phyloP scores from a whole-genome alignment of 306 rosid species.

The Dalbergia cochinchinensis region DNA sequence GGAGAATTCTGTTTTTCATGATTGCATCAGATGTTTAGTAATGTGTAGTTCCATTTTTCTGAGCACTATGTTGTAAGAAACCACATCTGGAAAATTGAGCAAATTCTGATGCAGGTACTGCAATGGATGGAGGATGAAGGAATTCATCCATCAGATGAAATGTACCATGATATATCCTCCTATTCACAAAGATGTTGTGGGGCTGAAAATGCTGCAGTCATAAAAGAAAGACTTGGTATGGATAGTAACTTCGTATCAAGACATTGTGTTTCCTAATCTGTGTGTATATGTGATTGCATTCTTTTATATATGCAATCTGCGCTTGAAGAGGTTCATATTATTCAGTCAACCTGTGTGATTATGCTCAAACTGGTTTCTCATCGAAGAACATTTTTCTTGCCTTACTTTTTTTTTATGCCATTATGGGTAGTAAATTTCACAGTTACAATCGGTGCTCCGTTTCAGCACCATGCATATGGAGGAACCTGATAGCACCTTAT shows the following conservation, averaged over 20 bases:
- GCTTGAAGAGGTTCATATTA: slow-evolving; percentile 27
- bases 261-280: slow-evolving; percentile 18
- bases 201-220: slow-evolving; percentile 71
- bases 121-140: slow-evolving; percentile 96
- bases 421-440: background rate
- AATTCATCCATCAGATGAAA: slow-evolving; percentile 72
- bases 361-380: slow-evolving; percentile 10
- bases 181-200: slow-evolving; percentile 76
- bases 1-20: slow-evolving; percentile 20
- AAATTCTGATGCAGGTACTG: slow-evolving; percentile 65
- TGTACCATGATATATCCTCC: slow-evolving; percentile 73
- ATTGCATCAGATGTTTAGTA: slow-evolving; percentile 11
- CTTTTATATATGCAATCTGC: slow-evolving; percentile 15
- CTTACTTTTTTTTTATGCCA: background rate
- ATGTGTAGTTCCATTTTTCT: slow-evolving; percentile 35
- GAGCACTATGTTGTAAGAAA: slow-evolving; percentile 32
- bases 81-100: slow-evolving; percentile 25
- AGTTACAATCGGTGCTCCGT: too few species aligned
- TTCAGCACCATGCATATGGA: background rate
- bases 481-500: background rate
- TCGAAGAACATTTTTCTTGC: slow-evolving; percentile 3
- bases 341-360: slow-evolving; percentile 31
- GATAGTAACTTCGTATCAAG: slow-evolving; percentile 15
- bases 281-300: background rate
- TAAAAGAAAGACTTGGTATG: slow-evolving; percentile 84